These are phyloP conservation scores for Alternaria rosae DNA, from an alignment of 2,329 filamentous ascomycete genomes.

Conservation along the genomic window DNA sequence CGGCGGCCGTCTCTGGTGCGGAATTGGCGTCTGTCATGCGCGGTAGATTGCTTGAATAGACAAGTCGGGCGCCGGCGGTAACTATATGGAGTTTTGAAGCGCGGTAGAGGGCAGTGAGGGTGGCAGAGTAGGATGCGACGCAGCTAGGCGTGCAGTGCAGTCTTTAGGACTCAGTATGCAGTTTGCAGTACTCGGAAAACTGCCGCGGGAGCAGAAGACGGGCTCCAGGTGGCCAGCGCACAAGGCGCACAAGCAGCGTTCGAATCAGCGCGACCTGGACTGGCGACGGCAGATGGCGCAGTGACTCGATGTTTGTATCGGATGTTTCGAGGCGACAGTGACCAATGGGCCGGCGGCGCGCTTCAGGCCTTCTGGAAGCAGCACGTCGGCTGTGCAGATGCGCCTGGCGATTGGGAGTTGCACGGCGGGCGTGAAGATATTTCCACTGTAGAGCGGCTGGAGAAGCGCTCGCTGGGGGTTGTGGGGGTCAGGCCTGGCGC, in stretches of 20 bases:
- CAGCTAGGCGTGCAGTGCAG: not conserved
- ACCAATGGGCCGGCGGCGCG: conserved; percentile 41
- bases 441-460: conserved; percentile 41
- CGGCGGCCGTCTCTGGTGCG: conserved; percentile 26
- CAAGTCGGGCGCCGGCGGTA: conserved; percentile 28
- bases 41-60: conserved; percentile 20
- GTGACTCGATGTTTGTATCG: conserved; percentile 29
- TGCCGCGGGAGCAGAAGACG: conserved; percentile 19
- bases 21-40: conserved; percentile 45
- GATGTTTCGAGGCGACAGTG: conserved; percentile 25
- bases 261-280: conserved; percentile 31
- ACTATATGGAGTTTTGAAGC: conserved; percentile 8
- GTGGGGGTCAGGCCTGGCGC: conserved; percentile 43
- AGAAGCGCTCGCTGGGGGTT: conserved; percentile 43
- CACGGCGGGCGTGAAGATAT: conserved; percentile 31
- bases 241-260: conserved; percentile 30
- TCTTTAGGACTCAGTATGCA: not conserved
- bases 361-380: conserved; percentile 35
- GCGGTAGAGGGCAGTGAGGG: conserved; percentile 16
- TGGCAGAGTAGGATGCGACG: conserved; percentile 11
- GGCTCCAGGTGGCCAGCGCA: conserved; percentile 28
- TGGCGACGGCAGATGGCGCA: conserved; percentile 25
- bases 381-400: conserved; percentile 10
- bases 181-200: not conserved
- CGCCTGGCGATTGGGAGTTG: conserved; percentile 34